Percentiles rank a stretch among this genome's conserved stretches.
phyloP scores from a whole-genome alignment of 768 basidiomycete genomes.

The Termitomyces sp. region DNA sequence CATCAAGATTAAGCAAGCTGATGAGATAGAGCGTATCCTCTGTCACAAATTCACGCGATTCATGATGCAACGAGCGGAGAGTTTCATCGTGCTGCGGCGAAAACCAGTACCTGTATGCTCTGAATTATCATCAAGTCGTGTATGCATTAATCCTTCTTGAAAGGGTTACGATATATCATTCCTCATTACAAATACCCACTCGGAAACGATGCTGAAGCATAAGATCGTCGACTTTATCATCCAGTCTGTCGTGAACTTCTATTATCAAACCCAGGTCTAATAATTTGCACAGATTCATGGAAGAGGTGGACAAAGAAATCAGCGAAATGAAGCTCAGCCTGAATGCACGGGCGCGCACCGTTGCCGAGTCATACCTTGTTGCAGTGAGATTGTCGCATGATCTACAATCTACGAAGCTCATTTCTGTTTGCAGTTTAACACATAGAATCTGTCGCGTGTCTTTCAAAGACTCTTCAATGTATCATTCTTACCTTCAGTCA shows the following conservation, averaged over 20 bases:
- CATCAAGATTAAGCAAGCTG: conserved; percentile 99
- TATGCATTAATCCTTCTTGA: background rate
- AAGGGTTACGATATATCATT: conserved; percentile 99
- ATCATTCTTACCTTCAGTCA: background rate
- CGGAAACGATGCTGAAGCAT: conserved; percentile 99
- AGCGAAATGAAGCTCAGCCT: conserved; percentile 98
- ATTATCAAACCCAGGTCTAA: conserved; percentile 5
- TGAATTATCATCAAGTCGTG: background rate
- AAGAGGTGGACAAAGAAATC: conserved; percentile 98
- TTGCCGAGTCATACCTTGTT: conserved; percentile 92
- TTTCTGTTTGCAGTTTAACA: conserved; percentile 28
- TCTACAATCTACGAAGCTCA: conserved; percentile 1
- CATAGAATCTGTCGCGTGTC: conserved; percentile 17
- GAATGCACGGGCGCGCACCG: conserved; percentile 93
- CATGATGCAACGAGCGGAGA: conserved; percentile 98
- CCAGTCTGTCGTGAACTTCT: conserved; percentile 50
- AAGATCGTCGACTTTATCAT: conserved; percentile 99
- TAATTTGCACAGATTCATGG: conserved; percentile 72
- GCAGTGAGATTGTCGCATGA: conserved; percentile 50
- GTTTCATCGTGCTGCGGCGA: conserved; percentile 91
- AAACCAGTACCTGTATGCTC: conserved; percentile 79
- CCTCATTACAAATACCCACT: conserved; percentile 93
- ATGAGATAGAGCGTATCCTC: conserved; percentile 95
- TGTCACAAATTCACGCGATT: conserved; percentile 99
- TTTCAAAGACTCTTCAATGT: background rate